Percentiles rank a stretch among this genome's conserved stretches.
Evolutionary conservation across 2,329 filamentous ascomycete genomes (phyloP).

Genomic region (Diaporthe longicolla): DNA sequence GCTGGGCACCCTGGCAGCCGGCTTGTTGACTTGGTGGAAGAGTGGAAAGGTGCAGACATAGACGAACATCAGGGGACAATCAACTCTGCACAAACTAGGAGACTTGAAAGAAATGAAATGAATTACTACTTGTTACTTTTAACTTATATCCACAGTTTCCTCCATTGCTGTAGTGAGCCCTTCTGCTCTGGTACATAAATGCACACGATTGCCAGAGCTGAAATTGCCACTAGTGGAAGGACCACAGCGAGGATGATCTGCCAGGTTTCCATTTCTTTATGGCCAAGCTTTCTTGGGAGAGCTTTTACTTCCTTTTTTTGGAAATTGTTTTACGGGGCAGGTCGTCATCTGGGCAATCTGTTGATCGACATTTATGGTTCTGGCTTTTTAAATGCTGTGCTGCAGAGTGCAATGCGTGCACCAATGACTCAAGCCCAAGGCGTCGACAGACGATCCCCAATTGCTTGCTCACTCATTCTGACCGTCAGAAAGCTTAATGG

Average conservation of each 20-base stretch:
- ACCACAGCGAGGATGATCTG: slow-evolving; percentile 18
- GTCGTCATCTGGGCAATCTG: slow-evolving; percentile 8
- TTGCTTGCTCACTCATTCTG: too few species aligned
- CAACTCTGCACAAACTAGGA: too few species aligned
- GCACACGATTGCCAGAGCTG: not conserved
- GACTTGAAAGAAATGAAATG: not conserved
- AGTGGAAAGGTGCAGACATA: not conserved
- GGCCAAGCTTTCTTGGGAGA: not conserved
- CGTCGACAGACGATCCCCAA: not conserved
- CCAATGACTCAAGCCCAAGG: not conserved
- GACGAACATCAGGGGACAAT: not conserved
- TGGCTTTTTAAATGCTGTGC: not conserved
- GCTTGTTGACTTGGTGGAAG: not conserved
- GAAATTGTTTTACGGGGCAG: not conserved
- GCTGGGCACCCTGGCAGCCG: too few species aligned
- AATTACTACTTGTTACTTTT: not conserved
- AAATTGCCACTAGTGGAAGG: not conserved
- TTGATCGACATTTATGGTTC: not conserved
- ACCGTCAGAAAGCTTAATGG: not conserved
- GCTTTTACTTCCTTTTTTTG: not conserved
- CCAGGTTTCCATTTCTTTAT: slow-evolving; percentile 1
- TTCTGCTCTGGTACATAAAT: not conserved
- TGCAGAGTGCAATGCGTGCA: not conserved
- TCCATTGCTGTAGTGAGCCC: slow-evolving; percentile 15
- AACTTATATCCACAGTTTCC: not conserved